Conservation (phyloP, 1,139 yeast genomes). For the Nakaseomyces delphensis region DNA sequence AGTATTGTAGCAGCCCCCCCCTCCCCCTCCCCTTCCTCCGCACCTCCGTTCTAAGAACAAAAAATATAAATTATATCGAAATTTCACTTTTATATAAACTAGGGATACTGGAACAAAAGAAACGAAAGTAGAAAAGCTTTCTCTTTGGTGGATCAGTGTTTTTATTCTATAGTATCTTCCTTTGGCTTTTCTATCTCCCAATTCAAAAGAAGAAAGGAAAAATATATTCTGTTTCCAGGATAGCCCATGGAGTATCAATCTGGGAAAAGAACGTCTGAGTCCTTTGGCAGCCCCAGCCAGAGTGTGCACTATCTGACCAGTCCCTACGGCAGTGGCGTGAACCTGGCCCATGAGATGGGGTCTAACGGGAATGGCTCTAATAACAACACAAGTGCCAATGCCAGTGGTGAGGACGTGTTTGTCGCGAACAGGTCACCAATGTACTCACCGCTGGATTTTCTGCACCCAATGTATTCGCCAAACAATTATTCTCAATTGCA, state of each 20-base stretch:
- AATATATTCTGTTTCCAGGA: too few species aligned
- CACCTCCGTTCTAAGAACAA: too few species aligned
- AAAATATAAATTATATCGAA: too few species aligned
- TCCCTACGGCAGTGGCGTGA: conserved; percentile 10
- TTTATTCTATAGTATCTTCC: too few species aligned
- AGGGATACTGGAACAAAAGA: too few species aligned
- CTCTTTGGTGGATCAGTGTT: too few species aligned
- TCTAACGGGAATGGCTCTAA: conserved; percentile 5
- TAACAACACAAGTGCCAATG: conserved; percentile 3
- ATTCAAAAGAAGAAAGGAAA: background rate
- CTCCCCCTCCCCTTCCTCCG: too few species aligned
- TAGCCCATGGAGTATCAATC: conserved; percentile 5
- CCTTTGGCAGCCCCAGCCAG: conserved; percentile 28
- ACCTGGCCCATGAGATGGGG: background rate
- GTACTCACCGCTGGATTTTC: conserved; percentile 26
- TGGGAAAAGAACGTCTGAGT: conserved; percentile 17
- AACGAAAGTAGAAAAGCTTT: too few species aligned
- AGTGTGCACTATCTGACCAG: conserved; percentile 13
- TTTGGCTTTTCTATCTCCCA: too few species aligned
- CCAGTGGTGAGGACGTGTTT: conserved; percentile 8
- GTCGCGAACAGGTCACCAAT: conserved; percentile 22
- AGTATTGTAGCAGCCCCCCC: too few species aligned
- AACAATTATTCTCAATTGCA: conserved; percentile 16
- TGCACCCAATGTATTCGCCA: conserved; percentile 15
- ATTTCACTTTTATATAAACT: too few species aligned